Percentiles rank a stretch among this genome's conserved stretches.
phyloP scores from a whole-genome alignment of 1,284 basidiomycete genomes.

The Neonothopanus nambi region DNA sequence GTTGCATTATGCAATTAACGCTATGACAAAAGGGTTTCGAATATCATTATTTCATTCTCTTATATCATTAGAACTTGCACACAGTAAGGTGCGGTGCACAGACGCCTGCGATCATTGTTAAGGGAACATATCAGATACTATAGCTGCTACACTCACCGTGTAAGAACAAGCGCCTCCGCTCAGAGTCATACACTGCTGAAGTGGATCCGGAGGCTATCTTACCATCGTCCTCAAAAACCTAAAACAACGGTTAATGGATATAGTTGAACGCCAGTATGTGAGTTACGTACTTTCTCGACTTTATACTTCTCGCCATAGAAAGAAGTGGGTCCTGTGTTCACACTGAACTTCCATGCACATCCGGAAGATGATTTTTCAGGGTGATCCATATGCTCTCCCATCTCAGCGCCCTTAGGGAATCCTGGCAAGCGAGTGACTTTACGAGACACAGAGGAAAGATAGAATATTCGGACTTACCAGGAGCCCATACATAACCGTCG shows the following conservation, averaged over 20 bases:
- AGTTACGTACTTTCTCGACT: slow-evolving; percentile 52
- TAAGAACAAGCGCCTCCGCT: slow-evolving; percentile 51
- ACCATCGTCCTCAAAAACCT: slow-evolving; percentile 71
- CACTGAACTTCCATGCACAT: slow-evolving; percentile 51
- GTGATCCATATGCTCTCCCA: slow-evolving; percentile 38
- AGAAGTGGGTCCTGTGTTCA: slow-evolving; percentile 48
- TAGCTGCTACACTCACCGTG: slow-evolving; percentile 44
- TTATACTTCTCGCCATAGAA: slow-evolving; percentile 68
- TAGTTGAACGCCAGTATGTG: neutral
- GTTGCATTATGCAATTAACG: too few species aligned
- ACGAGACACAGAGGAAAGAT: neutral
- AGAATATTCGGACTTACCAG: slow-evolving; percentile 38
- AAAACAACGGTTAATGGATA: slow-evolving; percentile 8
- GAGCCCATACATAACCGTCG: slow-evolving; percentile 57
- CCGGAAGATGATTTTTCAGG: slow-evolving; percentile 42
- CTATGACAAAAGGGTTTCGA: too few species aligned
- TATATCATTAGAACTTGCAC: too few species aligned
- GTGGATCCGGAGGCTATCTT: slow-evolving; percentile 53
- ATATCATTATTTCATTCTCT: too few species aligned
- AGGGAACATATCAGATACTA: too few species aligned
- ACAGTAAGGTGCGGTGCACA: too few species aligned
- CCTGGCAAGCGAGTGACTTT: slow-evolving; percentile 24
- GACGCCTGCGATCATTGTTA: too few species aligned
- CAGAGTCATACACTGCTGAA: slow-evolving; percentile 50
- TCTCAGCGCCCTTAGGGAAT: slow-evolving; percentile 33